A percentile compares a stretch with the other conserved stretches of the same genome.
phyloP scores from a whole-genome alignment of 139 green algal species.

The Chlorella sp. region DNA sequence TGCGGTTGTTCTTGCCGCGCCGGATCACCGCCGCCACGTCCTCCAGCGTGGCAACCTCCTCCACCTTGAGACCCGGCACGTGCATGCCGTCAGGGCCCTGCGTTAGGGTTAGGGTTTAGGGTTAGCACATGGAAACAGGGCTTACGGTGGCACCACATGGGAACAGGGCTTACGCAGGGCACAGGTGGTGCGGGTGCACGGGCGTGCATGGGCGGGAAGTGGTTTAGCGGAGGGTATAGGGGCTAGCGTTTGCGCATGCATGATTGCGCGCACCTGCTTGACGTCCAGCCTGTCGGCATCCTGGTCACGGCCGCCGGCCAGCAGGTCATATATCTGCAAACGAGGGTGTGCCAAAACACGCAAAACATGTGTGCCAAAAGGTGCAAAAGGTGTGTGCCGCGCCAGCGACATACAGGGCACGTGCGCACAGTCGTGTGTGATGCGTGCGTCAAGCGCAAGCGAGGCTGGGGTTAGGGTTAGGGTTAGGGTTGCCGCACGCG shows the following conservation, averaged over 20 bases:
- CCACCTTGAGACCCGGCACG: constrained; percentile 37
- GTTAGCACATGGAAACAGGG: too few relatives aligned
- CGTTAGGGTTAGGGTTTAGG: too few relatives aligned
- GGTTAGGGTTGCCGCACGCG: too few relatives aligned
- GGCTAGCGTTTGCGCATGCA: too few relatives aligned
- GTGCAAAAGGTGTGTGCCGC: neutral
- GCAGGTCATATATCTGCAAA: constrained; percentile 47
- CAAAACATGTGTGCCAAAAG: too few relatives aligned
- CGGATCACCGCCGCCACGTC: constrained; percentile 32
- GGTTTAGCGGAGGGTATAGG: too few relatives aligned
- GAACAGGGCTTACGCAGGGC: too few relatives aligned
- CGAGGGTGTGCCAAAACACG: too few relatives aligned
- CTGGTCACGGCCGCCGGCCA: constrained; percentile 36
- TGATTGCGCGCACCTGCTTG: constrained; percentile 47
- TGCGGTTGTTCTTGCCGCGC: constrained; percentile 48
- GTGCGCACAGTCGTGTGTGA: neutral
- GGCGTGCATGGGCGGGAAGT: too few relatives aligned
- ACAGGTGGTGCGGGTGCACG: too few relatives aligned
- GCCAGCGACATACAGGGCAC: neutral
- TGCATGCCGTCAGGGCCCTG: constrained; percentile 43
- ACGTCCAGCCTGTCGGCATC: constrained; percentile 51
- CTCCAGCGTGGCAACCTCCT: constrained; percentile 24
- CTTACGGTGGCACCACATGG: too few relatives aligned
- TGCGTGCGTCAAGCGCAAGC: neutral
- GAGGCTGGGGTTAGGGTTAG: too few relatives aligned